These are phyloP conservation scores for Moniliella sp. DNA, from an alignment of 1,284 basidiomycete species.

Conservation along the genomic window DNA sequence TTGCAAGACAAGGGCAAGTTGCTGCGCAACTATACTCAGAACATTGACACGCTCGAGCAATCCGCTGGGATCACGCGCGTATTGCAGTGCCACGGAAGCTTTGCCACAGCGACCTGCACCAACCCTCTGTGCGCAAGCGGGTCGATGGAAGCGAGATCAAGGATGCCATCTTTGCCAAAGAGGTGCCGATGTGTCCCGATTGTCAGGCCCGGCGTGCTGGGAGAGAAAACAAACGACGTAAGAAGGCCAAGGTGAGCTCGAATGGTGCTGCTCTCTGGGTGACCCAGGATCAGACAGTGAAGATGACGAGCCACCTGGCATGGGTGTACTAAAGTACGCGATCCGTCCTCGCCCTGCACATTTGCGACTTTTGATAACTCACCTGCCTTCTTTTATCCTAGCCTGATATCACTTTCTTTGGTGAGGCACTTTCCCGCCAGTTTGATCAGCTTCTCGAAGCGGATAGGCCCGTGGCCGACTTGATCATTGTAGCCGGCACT, in stretches of 20 bases:
- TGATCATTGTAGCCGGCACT: constrained; percentile 73
- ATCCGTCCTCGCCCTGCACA: not conserved
- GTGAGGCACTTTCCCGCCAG: constrained; percentile 37
- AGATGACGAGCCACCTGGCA: not conserved
- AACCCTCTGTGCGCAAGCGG: constrained; percentile 14
- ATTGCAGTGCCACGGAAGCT: constrained; percentile 56
- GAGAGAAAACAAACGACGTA: constrained; percentile 8
- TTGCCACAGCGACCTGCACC: constrained; percentile 25
- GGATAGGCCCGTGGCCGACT: constrained; percentile 62
- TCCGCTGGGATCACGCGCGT: constrained; percentile 61
- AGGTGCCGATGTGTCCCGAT: constrained; percentile 16
- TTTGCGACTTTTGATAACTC: not conserved
- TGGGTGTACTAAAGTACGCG: not conserved
- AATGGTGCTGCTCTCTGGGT: not conserved
- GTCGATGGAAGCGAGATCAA: constrained; percentile 17
- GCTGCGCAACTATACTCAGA: constrained; percentile 66
- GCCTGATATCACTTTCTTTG: constrained; percentile 84
- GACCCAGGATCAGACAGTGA: not conserved
- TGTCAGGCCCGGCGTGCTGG: constrained; percentile 11
- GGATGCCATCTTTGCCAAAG: constrained; percentile 14
- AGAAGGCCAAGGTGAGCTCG: too few species aligned
- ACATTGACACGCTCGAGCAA: constrained; percentile 61
- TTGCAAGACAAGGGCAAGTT: constrained; percentile 59
- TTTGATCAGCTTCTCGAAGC: constrained; percentile 50
- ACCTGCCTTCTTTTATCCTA: not conserved